Conservation (phyloP, 2,329 filamentous ascomycete species). For the Diaporthe caulivora region DNA sequence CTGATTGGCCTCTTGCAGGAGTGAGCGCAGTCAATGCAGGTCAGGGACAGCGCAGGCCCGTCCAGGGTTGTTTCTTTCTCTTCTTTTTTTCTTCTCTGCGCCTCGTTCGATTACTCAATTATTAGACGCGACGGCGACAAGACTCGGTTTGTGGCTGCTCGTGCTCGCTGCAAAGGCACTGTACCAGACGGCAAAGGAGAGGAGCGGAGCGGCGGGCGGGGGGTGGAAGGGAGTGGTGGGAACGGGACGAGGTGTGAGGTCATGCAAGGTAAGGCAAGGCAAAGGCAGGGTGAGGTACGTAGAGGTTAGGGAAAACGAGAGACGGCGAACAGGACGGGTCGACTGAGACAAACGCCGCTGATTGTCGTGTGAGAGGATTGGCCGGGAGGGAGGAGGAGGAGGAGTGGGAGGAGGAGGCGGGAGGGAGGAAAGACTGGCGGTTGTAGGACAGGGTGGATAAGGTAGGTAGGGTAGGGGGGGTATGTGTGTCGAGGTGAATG, state of each 20-base stretch:
- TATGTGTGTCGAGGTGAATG: neutral
- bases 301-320: slow-evolving; percentile 21
- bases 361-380: neutral
- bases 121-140: slow-evolving; percentile 17
- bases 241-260: neutral
- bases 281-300: neutral
- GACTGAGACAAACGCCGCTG: slow-evolving; percentile 29
- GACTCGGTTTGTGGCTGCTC: neutral
- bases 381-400: neutral
- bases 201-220: slow-evolving; percentile 3
- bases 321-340: slow-evolving; percentile 30
- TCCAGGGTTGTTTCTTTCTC: neutral
- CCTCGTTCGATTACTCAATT: slow-evolving; percentile 10
- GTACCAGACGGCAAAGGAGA: neutral
- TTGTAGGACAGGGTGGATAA: neutral
- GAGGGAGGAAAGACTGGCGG: slow-evolving; percentile 7
- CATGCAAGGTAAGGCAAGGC: neutral
- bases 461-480: slow-evolving; percentile 11
- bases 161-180: neutral
- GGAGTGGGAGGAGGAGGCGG: neutral
- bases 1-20: slow-evolving; percentile 32
- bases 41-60: slow-evolving; percentile 20
- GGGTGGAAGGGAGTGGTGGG: slow-evolving; percentile 4
- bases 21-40: slow-evolving; percentile 29
- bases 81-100: no score